Conservation (phyloP, 2,329 filamentous ascomycete species). For the Fusarium sp. region DNA sequence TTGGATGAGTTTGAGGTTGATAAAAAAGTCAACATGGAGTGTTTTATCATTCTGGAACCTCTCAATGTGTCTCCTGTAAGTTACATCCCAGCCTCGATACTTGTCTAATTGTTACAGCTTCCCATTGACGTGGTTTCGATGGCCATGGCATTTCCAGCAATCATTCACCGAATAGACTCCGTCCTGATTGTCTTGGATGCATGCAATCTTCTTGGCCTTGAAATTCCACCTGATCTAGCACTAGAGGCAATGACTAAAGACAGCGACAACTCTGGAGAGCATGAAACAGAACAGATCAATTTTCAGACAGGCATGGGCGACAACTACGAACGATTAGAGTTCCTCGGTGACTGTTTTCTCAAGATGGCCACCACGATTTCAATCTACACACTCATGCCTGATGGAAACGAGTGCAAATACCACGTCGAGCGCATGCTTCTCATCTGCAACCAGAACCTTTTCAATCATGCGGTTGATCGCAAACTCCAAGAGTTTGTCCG, state of each 20-base stretch:
- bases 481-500: constrained; percentile 79
- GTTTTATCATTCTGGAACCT: constrained; percentile 79
- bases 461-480: constrained; percentile 74
- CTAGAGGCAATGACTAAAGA: constrained; percentile 94
- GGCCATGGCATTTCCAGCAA: constrained; percentile 79
- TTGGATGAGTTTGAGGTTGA: constrained; percentile 73
- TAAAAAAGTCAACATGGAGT: constrained; percentile 53
- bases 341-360: constrained; percentile 90
- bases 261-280: constrained; percentile 82
- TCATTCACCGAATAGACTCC: constrained; percentile 84
- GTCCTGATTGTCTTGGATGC: constrained; percentile 83
- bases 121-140: constrained; percentile 74
- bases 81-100: constrained; percentile 11
- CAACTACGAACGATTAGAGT: constrained; percentile 95
- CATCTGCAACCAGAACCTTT: constrained; percentile 90
- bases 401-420: constrained; percentile 83
- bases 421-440: constrained; percentile 92
- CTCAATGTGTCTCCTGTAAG: constrained; percentile 78
- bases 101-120: constrained; percentile 57
- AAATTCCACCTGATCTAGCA: constrained; percentile 72
- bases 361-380: constrained; percentile 96
- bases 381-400: constrained; percentile 77
- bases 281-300: constrained; percentile 71
- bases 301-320: constrained; percentile 87
- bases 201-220: constrained; percentile 69